Conservation (phyloP, 2,329 filamentous ascomycete species). For the Microcyclospora tardicrescens region DNA sequence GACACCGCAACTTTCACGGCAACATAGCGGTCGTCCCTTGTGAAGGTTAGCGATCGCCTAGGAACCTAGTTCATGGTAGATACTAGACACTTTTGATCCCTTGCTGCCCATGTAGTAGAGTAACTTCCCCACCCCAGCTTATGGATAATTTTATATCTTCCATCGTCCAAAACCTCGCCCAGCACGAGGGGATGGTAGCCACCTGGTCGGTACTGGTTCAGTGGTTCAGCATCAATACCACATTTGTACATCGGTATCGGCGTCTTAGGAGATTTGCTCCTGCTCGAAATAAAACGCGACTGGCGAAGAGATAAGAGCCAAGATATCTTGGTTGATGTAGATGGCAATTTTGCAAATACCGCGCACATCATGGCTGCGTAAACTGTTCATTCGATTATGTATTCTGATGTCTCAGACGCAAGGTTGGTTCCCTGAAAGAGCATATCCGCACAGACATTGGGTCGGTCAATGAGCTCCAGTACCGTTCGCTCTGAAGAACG, state of each 20-base stretch:
- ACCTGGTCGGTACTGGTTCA: conserved; percentile 11
- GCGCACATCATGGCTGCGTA: too few relatives aligned
- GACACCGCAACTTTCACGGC: conserved; percentile 14
- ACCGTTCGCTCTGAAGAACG: too few relatives aligned
- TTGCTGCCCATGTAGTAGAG: conserved; percentile 26
- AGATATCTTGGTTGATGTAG: too few relatives aligned
- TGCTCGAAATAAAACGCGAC: too few relatives aligned
- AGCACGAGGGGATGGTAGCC: conserved; percentile 22
- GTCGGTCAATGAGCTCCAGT: too few relatives aligned
- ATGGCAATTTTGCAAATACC: too few relatives aligned
- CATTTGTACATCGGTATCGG: neutral
- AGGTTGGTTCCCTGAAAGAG: too few relatives aligned
- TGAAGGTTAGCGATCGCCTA: neutral
- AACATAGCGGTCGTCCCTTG: conserved; percentile 9
- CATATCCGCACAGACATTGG: too few relatives aligned
- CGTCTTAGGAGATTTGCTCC: too few relatives aligned
- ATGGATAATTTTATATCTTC: conserved; percentile 23
- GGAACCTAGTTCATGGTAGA: neutral
- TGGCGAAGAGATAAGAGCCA: too few relatives aligned
- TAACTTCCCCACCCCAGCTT: conserved; percentile 26
- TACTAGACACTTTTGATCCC: conserved; percentile 12
- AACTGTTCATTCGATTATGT: too few relatives aligned
- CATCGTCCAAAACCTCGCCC: conserved; percentile 17
- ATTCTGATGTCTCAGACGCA: too few relatives aligned
- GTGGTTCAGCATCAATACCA: conserved; percentile 10